phyloP scores from a whole-genome alignment of 2,329 filamentous ascomycete genomes.

The Xylaria sp. region DNA sequence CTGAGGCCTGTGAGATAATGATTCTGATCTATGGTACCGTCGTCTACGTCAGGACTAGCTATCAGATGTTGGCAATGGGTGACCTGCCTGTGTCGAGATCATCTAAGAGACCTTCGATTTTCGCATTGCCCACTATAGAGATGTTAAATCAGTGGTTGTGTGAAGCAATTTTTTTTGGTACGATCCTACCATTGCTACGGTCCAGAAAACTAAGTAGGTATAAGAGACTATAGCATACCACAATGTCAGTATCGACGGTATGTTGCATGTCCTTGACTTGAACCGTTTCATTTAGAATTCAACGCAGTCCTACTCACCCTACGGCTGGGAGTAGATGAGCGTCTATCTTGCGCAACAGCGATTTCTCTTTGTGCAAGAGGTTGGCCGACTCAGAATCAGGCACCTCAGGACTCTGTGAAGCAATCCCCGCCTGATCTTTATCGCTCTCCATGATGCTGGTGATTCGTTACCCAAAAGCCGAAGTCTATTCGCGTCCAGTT shows the following conservation, averaged over 20 bases:
- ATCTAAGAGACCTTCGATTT: conserved; percentile 64
- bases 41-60: conserved; percentile 6
- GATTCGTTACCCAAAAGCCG: neutral
- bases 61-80: neutral
- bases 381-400: conserved; percentile 42
- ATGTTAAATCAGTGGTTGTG: conserved; percentile 35
- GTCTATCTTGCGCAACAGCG: conserved; percentile 68
- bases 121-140: conserved; percentile 65
- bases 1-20: conserved; percentile 74
- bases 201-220: conserved; percentile 69
- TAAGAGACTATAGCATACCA: conserved; percentile 50
- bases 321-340: conserved; percentile 63
- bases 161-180: conserved; percentile 48
- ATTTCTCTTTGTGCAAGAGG: conserved; percentile 62
- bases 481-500: neutral
- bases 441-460: conserved; percentile 24
- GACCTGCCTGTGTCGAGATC: conserved; percentile 65
- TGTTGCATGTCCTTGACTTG: neutral
- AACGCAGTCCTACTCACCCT: conserved; percentile 47
- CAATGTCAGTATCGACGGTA: conserved; percentile 12
- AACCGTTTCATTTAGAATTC: neutral
- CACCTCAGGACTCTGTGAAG: conserved; percentile 32
- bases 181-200: conserved; percentile 62
- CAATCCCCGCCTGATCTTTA: conserved; percentile 34
- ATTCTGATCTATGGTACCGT: conserved; percentile 59